Base-by-base conservation (phyloP, 805 yeast genomes). In the Lipomyces anomalus region DNA sequence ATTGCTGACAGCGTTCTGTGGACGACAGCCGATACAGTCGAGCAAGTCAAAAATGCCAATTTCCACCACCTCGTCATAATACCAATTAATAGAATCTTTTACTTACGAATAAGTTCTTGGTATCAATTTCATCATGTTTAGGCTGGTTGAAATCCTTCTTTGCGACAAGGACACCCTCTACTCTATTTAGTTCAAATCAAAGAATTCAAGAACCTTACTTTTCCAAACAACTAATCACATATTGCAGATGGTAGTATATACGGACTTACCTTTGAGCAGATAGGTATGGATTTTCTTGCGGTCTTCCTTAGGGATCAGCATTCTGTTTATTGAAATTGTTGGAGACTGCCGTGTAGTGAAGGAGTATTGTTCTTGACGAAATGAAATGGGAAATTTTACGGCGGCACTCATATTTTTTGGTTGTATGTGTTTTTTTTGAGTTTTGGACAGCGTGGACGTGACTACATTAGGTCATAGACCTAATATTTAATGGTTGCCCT, bases 291-390 rank as follows among this genome's bases (percentile, higher is more conserved):
- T 92, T 89, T 86, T 86, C 80, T 86, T 87, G 84, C 99, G 89
- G 75, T 92, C 98, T 76, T 87, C 95, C 79, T 86, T 92, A 78
- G 99, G 97, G 82, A 92, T 92, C 80, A 92, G 82, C 99, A 92
- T 92, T 70, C 64, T 80, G 37, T 28, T 28, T 28, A 28, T 13
- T 28, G 16, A 28, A 13, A 16, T 13, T 13, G 16, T 28, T 13
- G 16, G 16, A 28, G 13, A 28, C 13, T 28, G 13, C 16, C n/a
- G n/a, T n/a, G n/a, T n/a, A n/a, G n/a, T n/a, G n/a, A n/a, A n/a
- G n/a, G n/a, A n/a, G n/a, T n/a, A n/a, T n/a, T n/a, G n/a, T n/a
- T n/a, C n/a, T n/a, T n/a, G n/a, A n/a, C n/a, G n/a, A n/a, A n/a
- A n/a, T n/a, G n/a, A n/a, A n/a, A n/a, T n/a, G n/a, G n/a, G n/a